Percentiles rank a stretch among this genome's conserved stretches.
Conservation (phyloP, 2,329 filamentous ascomycete species). For the Rhytidhysteron rufulum region DNA sequence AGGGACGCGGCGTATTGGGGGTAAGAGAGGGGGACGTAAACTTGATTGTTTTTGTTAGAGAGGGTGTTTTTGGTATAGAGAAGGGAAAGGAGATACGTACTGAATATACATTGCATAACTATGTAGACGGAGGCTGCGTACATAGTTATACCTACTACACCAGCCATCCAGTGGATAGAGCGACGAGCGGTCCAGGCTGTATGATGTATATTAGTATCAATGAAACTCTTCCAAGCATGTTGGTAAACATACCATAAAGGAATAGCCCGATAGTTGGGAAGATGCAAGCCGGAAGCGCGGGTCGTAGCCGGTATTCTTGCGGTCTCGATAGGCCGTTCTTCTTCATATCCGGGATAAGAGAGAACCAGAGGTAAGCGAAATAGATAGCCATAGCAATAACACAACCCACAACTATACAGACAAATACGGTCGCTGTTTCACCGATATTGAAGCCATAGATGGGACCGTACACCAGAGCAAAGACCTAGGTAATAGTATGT, state of each 20-base stretch:
- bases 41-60: constrained; percentile 2
- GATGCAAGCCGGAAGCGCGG: constrained; percentile 10
- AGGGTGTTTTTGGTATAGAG: not conserved
- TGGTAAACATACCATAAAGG: constrained; percentile 12
- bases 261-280: constrained; percentile 14
- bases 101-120: constrained; percentile 46
- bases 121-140: constrained; percentile 36
- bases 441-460: constrained; percentile 20
- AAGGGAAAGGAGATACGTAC: constrained; percentile 7
- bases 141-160: constrained; percentile 47
- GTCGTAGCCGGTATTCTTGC: constrained; percentile 13
- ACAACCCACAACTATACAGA: constrained; percentile 16
- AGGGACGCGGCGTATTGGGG: constrained; percentile 44
- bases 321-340: constrained; percentile 9
- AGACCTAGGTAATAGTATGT: constrained; percentile 6
- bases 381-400: constrained; percentile 16
- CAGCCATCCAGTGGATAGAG: constrained; percentile 52
- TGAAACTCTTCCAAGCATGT: not conserved
- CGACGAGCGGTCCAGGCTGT: constrained; percentile 61
- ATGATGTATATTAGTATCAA: not conserved
- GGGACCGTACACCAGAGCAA: constrained; percentile 17
- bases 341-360: constrained; percentile 12
- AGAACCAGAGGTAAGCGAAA: constrained; percentile 14
- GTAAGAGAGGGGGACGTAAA: constrained; percentile 61
- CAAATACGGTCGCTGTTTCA: constrained; percentile 13